A percentile compares a stretch with the other conserved stretches of the same genome.
Conservation (phyloP, 1,284 basidiomycete species). For the Sparassis latifolia region DNA sequence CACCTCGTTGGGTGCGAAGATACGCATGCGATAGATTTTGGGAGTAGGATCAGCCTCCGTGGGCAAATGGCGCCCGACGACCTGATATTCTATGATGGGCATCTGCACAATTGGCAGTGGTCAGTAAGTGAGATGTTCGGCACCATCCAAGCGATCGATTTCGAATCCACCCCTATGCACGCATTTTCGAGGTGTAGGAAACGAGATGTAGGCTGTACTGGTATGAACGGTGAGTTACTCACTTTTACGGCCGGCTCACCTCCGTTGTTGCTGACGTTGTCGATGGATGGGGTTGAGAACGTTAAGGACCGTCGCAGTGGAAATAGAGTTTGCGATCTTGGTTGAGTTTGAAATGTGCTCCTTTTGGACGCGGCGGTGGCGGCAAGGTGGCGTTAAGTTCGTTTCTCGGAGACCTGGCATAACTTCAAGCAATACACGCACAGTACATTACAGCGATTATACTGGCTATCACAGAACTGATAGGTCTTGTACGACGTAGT, state of each 20-base stretch:
- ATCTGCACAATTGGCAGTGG: constrained; percentile 26
- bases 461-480: too few species aligned
- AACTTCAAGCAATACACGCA: too few species aligned
- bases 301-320: not conserved
- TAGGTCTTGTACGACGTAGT: too few species aligned
- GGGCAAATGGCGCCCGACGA: constrained; percentile 96
- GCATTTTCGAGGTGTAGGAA: not conserved
- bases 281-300: not conserved
- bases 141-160: not conserved
- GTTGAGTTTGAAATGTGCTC: not conserved
- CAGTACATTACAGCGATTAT: too few species aligned
- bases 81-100: constrained; percentile 80
- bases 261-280: not conserved
- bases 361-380: too few species aligned
- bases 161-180: not conserved
- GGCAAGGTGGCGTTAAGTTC: too few species aligned
- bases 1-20: constrained; percentile 97
- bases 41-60: constrained; percentile 90
- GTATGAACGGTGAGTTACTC: not conserved
- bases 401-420: too few species aligned
- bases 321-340: not conserved
- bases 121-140: constrained; percentile 3
- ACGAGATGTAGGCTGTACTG: not conserved
- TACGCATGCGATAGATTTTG: constrained; percentile 99
- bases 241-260: not conserved